These are phyloP conservation scores for Penicillium sp. DNA, from an alignment of 2,329 filamentous ascomycete species.

Conservation along the genomic window DNA sequence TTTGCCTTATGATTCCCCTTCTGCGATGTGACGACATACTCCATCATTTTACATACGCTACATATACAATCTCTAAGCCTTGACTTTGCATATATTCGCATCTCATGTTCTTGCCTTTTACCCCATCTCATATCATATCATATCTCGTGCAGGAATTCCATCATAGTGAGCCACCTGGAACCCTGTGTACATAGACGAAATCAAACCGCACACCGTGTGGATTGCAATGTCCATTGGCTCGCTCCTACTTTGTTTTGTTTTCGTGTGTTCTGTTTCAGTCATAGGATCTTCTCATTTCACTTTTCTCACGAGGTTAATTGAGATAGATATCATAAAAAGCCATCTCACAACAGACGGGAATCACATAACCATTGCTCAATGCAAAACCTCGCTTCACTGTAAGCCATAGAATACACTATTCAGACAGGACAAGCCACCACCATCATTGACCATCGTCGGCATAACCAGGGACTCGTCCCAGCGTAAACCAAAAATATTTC, in stretches of 20 bases:
- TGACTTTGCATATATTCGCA: neutral
- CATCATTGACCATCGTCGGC: neutral
- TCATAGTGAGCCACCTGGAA: slow-evolving; percentile 9
- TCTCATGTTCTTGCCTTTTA: neutral
- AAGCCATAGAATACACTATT: neutral
- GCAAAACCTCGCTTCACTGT: neutral
- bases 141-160: slow-evolving; percentile 13
- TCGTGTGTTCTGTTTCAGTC: neutral
- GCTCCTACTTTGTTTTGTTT: neutral
- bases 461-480: neutral
- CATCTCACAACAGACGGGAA: neutral
- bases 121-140: slow-evolving; percentile 12
- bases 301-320: neutral
- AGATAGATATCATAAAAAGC: neutral
- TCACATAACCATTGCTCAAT: neutral
- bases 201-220: neutral
- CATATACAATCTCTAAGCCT: neutral
- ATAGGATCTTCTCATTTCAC: neutral
- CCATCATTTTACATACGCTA: slow-evolving; percentile 4
- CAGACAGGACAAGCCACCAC: neutral
- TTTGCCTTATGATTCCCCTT: slow-evolving; percentile 29
- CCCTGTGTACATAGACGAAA: slow-evolving; percentile 20
- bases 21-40: slow-evolving; percentile 18
- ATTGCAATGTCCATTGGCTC: neutral
- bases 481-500: neutral